These are phyloP conservation scores for Colletotrichum chlorophyti DNA, from an alignment of 2,329 filamentous ascomycete species.

Conservation along the genomic window DNA sequence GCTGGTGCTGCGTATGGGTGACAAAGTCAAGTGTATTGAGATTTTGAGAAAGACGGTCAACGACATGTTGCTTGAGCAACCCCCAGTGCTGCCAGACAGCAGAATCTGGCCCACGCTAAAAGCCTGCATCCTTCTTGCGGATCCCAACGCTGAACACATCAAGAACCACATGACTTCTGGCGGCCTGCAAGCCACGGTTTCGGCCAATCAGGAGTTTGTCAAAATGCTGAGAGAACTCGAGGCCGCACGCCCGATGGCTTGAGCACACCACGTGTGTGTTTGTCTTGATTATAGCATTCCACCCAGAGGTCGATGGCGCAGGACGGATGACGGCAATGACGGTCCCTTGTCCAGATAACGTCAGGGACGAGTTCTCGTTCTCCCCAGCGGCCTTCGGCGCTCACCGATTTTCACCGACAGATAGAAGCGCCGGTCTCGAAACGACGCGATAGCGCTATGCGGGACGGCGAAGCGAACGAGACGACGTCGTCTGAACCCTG, in stretches of 20 bases:
- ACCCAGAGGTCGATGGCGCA: not conserved
- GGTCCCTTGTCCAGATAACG: not conserved
- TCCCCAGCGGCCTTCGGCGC: slow-evolving; percentile 5
- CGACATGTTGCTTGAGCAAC: slow-evolving; percentile 64
- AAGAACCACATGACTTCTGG: slow-evolving; percentile 27
- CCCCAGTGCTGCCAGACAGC: slow-evolving; percentile 52
- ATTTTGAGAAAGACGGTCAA: slow-evolving; percentile 60
- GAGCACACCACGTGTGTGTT: not conserved
- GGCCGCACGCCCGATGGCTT: not conserved
- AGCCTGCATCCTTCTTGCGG: slow-evolving; percentile 61
- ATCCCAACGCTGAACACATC: slow-evolving; percentile 53
- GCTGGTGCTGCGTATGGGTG: slow-evolving; percentile 50
- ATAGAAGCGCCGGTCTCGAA: not conserved
- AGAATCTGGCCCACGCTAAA: slow-evolving; percentile 55
- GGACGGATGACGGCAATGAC: not conserved
- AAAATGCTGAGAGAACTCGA: slow-evolving; percentile 30
- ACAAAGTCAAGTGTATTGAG: slow-evolving; percentile 51
- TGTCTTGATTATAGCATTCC: not conserved
- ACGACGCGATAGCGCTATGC: not conserved
- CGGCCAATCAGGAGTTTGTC: slow-evolving; percentile 40
- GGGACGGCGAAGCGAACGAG: not conserved
- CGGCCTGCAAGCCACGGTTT: slow-evolving; percentile 2
- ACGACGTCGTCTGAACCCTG: not conserved
- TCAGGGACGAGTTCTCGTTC: not conserved
- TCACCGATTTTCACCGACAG: not conserved